These are phyloP conservation scores for Mangifera indica DNA, from an alignment of 345 rosid genomes.

Conservation along the genomic window DNA sequence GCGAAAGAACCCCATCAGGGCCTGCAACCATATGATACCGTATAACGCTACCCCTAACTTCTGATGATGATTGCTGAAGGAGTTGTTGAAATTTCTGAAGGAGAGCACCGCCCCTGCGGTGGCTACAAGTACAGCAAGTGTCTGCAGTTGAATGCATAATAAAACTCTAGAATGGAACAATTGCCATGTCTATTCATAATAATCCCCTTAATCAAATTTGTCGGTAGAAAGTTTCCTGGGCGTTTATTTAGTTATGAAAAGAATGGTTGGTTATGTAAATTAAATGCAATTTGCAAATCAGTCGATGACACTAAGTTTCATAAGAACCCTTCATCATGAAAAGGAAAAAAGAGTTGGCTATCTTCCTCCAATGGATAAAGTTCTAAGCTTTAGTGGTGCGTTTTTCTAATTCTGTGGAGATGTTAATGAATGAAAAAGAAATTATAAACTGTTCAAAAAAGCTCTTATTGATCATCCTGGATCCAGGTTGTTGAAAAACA, in stretches of 20 bases:
- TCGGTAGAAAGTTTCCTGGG: neutral
- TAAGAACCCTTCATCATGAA: slow-evolving; percentile 22
- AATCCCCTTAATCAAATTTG: slow-evolving; percentile 16
- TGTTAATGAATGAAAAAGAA: slow-evolving; percentile 17
- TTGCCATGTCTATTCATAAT: slow-evolving; percentile 4
- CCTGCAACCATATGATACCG: slow-evolving; percentile 79
- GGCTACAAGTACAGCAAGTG: slow-evolving; percentile 52
- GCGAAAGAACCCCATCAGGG: slow-evolving; percentile 53
- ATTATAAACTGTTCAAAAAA: neutral
- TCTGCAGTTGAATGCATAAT: slow-evolving; percentile 32
- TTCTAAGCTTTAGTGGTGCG: slow-evolving; percentile 13
- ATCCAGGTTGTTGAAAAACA: neutral
- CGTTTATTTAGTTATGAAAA: slow-evolving; percentile 11
- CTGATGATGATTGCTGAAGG: slow-evolving; percentile 79
- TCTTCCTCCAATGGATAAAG: neutral
- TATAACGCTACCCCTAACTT: slow-evolving; percentile 66
- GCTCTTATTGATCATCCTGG: neutral
- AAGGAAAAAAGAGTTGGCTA: slow-evolving; percentile 15
- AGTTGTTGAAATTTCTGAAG: slow-evolving; percentile 65
- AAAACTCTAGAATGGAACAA: no score
- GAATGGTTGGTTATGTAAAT: slow-evolving; percentile 19
- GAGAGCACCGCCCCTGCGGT: slow-evolving; percentile 81
- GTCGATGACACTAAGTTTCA: neutral
- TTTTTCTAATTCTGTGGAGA: slow-evolving; percentile 17
- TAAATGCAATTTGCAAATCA: slow-evolving; percentile 16